Evolutionary conservation across 2,329 filamentous ascomycete species (phyloP).

Genomic region (Talaromyces marneffei): DNA sequence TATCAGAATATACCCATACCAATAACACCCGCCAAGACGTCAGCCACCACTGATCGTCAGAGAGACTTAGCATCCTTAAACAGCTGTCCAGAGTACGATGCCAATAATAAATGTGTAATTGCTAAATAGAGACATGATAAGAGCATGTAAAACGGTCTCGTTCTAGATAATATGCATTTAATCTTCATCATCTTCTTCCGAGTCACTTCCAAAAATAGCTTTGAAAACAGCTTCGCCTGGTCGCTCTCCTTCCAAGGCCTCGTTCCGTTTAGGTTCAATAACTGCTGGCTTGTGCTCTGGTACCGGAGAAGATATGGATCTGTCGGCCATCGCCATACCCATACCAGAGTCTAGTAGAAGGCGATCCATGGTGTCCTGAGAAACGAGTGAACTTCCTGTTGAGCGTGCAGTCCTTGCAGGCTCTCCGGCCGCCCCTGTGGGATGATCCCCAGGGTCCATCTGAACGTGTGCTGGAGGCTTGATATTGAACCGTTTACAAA

Average conservation of each 20-base stretch:
- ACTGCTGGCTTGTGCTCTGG: conserved; percentile 22
- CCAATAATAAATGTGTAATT: not conserved
- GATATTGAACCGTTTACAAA: conserved; percentile 97
- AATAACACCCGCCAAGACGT: not conserved
- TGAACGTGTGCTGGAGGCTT: conserved; percentile 65
- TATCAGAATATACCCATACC: too few relatives aligned
- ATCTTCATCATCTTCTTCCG: conserved; percentile 54
- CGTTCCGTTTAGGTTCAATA: conserved; percentile 70
- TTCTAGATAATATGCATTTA: not conserved
- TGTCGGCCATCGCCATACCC: conserved; percentile 18
- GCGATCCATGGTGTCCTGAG: conserved; percentile 50
- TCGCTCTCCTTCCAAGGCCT: conserved; percentile 66
- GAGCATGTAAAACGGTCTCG: not conserved
- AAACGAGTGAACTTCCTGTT: conserved; percentile 40
- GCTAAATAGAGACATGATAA: not conserved
- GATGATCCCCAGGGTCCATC: conserved; percentile 43
- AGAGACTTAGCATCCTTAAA: not conserved
- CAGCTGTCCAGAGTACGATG: too few relatives aligned
- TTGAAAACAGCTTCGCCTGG: conserved; percentile 79
- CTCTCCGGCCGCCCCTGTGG: conserved; percentile 27
- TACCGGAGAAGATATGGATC: conserved; percentile 13
- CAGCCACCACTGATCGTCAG: not conserved
- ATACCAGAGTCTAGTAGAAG: conserved; percentile 46
- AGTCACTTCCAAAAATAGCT: conserved; percentile 88
- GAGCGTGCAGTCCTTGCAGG: conserved; percentile 23